phyloP scores from a whole-genome alignment of 495 filamentous ascomycete species.

The Penicillium paradoxum region DNA sequence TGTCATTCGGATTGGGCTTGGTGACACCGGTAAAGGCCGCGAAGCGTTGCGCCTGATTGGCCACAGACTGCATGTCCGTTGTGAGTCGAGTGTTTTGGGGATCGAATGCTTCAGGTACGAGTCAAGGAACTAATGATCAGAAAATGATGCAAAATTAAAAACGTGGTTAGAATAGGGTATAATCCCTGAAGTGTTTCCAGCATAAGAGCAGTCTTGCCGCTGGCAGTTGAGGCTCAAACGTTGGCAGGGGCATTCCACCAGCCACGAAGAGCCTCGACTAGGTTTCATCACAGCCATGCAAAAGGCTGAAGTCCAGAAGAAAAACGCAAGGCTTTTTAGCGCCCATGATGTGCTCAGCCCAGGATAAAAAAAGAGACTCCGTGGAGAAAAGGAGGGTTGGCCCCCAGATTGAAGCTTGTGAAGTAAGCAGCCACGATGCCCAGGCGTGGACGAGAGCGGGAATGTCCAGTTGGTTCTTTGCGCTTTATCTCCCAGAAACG shows the following conservation, averaged over 20 bases:
- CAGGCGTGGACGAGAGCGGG: too few species aligned
- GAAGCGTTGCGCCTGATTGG: background rate
- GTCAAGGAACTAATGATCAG: too few species aligned
- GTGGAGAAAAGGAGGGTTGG: background rate
- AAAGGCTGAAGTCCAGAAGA: background rate
- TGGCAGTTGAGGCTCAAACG: background rate
- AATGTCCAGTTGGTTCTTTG: too few species aligned
- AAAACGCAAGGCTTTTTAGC: background rate
- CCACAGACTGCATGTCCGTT: background rate
- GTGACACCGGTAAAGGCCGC: background rate
- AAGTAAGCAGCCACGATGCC: background rate
- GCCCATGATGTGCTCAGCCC: background rate
- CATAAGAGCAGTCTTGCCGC: too few species aligned
- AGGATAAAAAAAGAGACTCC: background rate
- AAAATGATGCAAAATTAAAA: too few species aligned
- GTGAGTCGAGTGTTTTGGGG: too few species aligned
- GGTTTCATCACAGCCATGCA: background rate
- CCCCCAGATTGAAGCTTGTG: background rate
- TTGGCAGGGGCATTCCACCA: background rate
- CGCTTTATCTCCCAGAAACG: background rate
- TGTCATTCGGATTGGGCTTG: slow-evolving; percentile 6
- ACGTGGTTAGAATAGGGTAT: too few species aligned
- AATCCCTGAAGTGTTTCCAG: too few species aligned
- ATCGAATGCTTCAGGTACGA: too few species aligned
- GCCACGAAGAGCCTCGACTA: background rate